A percentile compares a stretch with the other conserved stretches of the same genome.
Conservation (phyloP, 441 rosid species). For the Viola pubescens region DNA sequence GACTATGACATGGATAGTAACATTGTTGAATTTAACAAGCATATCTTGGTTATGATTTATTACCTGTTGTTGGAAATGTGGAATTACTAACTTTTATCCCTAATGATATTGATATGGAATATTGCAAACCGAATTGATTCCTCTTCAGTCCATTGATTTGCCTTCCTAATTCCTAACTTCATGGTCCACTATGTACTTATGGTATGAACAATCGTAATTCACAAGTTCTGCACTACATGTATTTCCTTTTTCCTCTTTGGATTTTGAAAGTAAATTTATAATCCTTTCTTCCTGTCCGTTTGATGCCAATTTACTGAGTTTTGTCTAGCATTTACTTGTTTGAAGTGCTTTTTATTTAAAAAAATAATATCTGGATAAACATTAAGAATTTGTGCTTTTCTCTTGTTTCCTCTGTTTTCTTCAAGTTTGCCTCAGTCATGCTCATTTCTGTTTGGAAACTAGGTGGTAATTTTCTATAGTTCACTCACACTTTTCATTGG, state of each 20-base stretch:
- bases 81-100: too few relatives aligned
- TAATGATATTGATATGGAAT: too few relatives aligned
- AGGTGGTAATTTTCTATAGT: neutral
- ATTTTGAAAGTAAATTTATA: neutral
- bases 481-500: neutral
- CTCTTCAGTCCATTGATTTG: too few relatives aligned
- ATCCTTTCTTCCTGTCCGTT: neutral
- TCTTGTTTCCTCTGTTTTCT: slow-evolving; percentile 1
- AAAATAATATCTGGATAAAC: neutral
- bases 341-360: neutral
- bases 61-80: neutral
- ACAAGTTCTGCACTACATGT: too few relatives aligned
- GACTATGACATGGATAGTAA: neutral
- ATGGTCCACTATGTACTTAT: too few relatives aligned
- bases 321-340: too few relatives aligned
- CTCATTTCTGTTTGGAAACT: neutral
- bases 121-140: too few relatives aligned
- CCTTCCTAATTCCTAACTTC: too few relatives aligned
- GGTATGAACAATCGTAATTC: too few relatives aligned
- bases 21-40: neutral
- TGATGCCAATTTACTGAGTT: too few relatives aligned
- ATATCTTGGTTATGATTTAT: neutral
- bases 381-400: neutral
- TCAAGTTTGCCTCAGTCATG: neutral
- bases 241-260: neutral